Evolutionary conservation across 176 grass and related monocot species (phyloP).

Genomic region (Aegilops sharonensis): DNA sequence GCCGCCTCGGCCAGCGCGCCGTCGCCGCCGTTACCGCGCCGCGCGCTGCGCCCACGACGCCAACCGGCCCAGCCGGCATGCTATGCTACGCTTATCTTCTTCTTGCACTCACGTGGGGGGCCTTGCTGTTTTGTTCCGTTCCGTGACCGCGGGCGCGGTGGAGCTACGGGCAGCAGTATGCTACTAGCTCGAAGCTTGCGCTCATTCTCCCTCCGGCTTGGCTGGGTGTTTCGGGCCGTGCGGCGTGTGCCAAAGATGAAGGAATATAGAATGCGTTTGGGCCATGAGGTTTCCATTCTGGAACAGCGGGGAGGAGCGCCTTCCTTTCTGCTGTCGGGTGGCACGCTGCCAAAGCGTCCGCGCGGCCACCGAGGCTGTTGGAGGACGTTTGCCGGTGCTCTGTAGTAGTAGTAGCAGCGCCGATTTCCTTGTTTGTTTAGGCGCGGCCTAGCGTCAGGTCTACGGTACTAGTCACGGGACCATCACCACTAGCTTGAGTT

Average conservation of each 20-base stretch:
- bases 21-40: background rate
- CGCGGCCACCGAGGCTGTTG: constrained; percentile 20
- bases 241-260: too few species aligned
- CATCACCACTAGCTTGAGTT: background rate
- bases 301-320: constrained; percentile 36
- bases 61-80: background rate
- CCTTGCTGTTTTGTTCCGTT: background rate
- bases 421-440: background rate
- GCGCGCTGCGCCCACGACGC: background rate
- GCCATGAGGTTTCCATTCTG: constrained; percentile 47
- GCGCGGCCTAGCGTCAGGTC: background rate
- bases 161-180: too few species aligned
- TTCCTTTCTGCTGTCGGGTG: constrained; percentile 20
- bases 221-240: background rate
- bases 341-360: constrained; percentile 43
- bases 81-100: too few species aligned
- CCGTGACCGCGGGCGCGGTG: background rate
- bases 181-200: too few species aligned
- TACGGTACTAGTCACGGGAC: background rate
- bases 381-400: background rate
- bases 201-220: too few species aligned
- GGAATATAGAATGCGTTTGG: background rate
- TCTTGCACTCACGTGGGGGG: background rate
- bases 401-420: too few species aligned
- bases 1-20: constrained; percentile 15